Base-by-base conservation (phyloP, 2,329 filamentous ascomycete species). In the Grosmannia clavigera region DNA sequence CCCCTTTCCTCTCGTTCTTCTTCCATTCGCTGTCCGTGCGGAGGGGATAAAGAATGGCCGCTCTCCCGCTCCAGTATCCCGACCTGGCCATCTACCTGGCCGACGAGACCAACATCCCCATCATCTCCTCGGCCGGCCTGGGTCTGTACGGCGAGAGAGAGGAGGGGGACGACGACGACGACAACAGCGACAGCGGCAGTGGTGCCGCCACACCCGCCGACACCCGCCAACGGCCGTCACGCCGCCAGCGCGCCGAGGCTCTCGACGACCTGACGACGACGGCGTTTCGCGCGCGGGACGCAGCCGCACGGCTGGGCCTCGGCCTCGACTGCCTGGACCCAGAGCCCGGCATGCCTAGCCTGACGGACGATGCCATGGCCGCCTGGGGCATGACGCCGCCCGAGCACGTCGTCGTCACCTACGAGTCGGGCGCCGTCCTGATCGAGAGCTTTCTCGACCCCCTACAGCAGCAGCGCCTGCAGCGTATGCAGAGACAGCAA, bases 331-430 rank as follows among this genome's bases (percentile, higher is more conserved):
- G 25, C 62, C 64, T 50, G 10, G 52, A 35, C 14, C n/a, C n/a
- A 22, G 22, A 25, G 16, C 68, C 52, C 5, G 54, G 29, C 31
- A 14, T 14, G 31, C 10, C 25, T 5, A 11, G 25, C 38, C 16
- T n/a, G 35, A 27, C 53, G 5, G 33, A 25, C 53, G n/a, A 40
- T 33, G 53, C 53, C 29, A 22, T 40, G 12, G 43, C 57, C 5
- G 58, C 58, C 46, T 75, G 74, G 56, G 74, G 82, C 52, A 82
- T 82, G 64, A 66, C 64, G 22, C 7, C 79, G 9, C 65, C 81
- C 3, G 74, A 80, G 66, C 79, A 81, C 68, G 75, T 85, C 63
- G 79, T 84, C 69, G 76, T 84, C 67, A 81, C 84, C 67, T 80
- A 81, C 67, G 72, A 71, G 3, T 71, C 73, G 48, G 70, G 71